Evolutionary conservation across 176 grass and related monocot genomes (phyloP).

Genomic region (Oryza meridionalis): DNA sequence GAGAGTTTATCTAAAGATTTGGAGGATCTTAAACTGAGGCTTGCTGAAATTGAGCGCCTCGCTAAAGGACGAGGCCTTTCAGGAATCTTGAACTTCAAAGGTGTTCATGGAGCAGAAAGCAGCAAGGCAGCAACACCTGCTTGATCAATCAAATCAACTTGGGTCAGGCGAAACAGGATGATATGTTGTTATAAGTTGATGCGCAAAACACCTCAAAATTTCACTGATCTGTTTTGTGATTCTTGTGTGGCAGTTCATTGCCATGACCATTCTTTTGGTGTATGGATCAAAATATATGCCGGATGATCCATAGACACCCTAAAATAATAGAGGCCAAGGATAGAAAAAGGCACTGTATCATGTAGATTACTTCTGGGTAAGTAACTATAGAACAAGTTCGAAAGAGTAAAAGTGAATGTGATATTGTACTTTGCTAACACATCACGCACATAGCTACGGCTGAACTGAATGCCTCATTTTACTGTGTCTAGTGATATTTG

Average conservation of each 20-base stretch:
- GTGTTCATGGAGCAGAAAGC: conserved; percentile 36
- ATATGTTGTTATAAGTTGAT: background rate
- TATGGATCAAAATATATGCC: conserved; percentile 33
- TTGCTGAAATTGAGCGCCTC: conserved; percentile 68
- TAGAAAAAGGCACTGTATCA: background rate
- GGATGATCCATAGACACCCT: conserved; percentile 38
- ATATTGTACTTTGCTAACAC: conserved; percentile 14
- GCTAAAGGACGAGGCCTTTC: conserved; percentile 67
- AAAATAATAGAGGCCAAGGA: conserved; percentile 27
- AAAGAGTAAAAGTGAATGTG: conserved; percentile 7
- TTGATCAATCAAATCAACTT: conserved; percentile 27
- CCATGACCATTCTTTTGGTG: conserved; percentile 46
- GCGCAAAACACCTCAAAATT: background rate
- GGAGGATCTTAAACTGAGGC: conserved; percentile 69
- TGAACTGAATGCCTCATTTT: background rate
- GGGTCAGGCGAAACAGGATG: conserved; percentile 1
- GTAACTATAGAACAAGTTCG: conserved; percentile 5
- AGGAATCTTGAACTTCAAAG: conserved; percentile 74
- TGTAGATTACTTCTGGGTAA: conserved; percentile 6
- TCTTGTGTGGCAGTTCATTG: conserved; percentile 10
- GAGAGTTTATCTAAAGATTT: conserved; percentile 71
- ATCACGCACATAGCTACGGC: background rate
- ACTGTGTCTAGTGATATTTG: background rate
- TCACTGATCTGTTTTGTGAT: conserved; percentile 25
- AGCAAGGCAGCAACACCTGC: conserved; percentile 53